Evolutionary conservation across 208 protist species (phyloP).

Genomic region (Crithidia thermophila): DNA sequence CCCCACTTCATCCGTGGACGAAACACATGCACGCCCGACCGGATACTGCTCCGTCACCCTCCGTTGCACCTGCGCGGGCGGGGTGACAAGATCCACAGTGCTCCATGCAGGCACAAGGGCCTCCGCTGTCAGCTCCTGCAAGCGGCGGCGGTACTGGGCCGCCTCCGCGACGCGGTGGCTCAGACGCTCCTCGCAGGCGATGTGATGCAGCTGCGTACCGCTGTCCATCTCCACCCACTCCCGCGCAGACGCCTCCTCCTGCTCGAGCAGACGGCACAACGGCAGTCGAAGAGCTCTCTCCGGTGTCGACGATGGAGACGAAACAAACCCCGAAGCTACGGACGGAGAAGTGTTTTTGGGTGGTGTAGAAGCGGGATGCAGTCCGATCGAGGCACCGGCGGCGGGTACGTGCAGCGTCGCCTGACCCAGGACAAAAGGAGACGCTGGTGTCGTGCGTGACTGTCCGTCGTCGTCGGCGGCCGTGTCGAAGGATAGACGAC

Average conservation of each 20-base stretch:
- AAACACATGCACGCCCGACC: background rate
- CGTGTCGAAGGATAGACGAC: background rate
- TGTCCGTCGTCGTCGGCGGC: background rate
- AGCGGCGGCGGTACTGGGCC: constrained; percentile 8
- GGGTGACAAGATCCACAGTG: background rate
- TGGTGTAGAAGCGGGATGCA: no score
- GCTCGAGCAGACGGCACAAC: background rate
- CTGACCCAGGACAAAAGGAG: background rate
- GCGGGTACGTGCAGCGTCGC: no score
- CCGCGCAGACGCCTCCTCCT: constrained; percentile 12
- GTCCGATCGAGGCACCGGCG: no score
- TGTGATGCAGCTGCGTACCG: constrained; percentile 14
- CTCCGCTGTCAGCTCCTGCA: background rate
- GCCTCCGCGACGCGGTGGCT: constrained; percentile 8
- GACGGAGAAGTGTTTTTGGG: no score
- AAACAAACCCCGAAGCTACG: no score
- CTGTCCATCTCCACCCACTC: constrained; percentile 16
- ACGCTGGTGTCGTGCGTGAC: background rate
- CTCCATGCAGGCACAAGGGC: background rate
- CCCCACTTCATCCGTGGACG: background rate
- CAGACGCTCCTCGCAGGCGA: constrained; percentile 21
- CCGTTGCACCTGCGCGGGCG: background rate
- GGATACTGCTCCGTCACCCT: background rate
- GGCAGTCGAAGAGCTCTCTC: background rate
- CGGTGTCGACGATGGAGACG: background rate